Percentiles rank a stretch among this genome's conserved stretches.
phyloP scores from a whole-genome alignment of 805 yeast genomes.

The Candida nitratophila region DNA sequence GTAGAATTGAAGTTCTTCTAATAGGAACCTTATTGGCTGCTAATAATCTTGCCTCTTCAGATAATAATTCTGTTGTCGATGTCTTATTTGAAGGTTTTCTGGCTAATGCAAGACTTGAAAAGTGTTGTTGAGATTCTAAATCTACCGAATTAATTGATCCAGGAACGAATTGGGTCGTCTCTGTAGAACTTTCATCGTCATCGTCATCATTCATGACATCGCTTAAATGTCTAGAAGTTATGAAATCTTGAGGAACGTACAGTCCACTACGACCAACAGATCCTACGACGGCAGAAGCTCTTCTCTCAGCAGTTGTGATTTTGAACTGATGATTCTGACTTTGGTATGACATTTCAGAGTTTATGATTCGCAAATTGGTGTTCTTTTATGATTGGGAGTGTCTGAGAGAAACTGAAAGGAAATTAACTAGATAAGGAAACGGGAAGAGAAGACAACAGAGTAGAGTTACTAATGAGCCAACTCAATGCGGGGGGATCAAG shows the following conservation, averaged over 20 bases:
- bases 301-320: conserved; percentile 38
- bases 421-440: too few relatives aligned
- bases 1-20: conserved; percentile 5
- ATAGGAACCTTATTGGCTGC: conserved; percentile 21
- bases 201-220: conserved; percentile 2
- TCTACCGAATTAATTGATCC: neutral
- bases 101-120: neutral
- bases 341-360: neutral
- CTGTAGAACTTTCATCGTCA: neutral
- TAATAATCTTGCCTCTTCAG: conserved; percentile 24
- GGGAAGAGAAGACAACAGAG: too few relatives aligned
- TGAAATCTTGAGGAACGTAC: conserved; percentile 45
- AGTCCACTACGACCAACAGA: conserved; percentile 46
- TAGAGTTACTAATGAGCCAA: too few relatives aligned
- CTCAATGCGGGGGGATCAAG: too few relatives aligned
- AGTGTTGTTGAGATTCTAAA: neutral
- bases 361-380: neutral
- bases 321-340: conserved; percentile 23
- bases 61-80: conserved; percentile 5
- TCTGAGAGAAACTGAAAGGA: too few relatives aligned
- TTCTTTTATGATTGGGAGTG: too few relatives aligned
- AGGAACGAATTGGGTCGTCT: neutral
- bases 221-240: conserved; percentile 3
- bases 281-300: conserved; percentile 47
- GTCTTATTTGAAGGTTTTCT: neutral